A percentile compares a stretch with the other conserved stretches of the same genome.
Evolutionary conservation across 2,329 filamentous ascomycete species (phyloP).

Genomic region (Elsinoe arachidis): DNA sequence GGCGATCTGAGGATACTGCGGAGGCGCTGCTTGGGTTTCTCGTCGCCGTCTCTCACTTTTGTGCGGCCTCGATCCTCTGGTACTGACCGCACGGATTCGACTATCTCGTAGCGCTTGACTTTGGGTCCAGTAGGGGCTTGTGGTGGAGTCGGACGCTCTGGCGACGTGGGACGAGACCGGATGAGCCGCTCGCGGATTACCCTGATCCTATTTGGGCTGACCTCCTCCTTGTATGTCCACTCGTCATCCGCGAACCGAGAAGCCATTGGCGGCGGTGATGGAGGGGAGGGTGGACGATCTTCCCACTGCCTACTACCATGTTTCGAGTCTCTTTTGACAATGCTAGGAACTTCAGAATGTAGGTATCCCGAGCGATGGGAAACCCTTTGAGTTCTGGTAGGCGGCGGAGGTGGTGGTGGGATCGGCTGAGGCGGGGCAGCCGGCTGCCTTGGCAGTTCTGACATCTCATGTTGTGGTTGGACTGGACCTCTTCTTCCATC

Average conservation of each 20-base stretch:
- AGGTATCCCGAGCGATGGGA: neutral
- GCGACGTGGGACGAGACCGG: neutral
- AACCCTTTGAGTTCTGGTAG: neutral
- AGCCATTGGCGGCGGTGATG: slow-evolving; percentile 4
- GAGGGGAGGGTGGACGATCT: neutral
- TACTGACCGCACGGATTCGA: neutral
- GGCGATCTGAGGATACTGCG: slow-evolving; percentile 12
- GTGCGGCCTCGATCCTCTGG: slow-evolving; percentile 10
- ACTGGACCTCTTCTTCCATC: neutral
- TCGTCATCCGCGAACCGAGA: neutral
- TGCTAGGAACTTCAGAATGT: neutral
- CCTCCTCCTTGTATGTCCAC: slow-evolving; percentile 2
- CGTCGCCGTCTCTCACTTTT: slow-evolving; percentile 1
- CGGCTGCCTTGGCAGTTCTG: neutral
- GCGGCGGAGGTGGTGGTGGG: neutral
- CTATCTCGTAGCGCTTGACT: slow-evolving; percentile 8
- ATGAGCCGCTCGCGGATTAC: slow-evolving; percentile 8
- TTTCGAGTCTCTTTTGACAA: neutral
- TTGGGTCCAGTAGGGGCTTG: neutral
- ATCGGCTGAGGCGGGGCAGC: neutral
- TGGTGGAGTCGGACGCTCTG: neutral
- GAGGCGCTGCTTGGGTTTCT: neutral
- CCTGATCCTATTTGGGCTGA: slow-evolving; percentile 7
- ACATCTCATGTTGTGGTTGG: neutral
- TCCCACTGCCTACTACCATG: neutral